phyloP scores from a whole-genome alignment of 2,329 filamentous ascomycete genomes.

The Colletotrichum coccodes region DNA sequence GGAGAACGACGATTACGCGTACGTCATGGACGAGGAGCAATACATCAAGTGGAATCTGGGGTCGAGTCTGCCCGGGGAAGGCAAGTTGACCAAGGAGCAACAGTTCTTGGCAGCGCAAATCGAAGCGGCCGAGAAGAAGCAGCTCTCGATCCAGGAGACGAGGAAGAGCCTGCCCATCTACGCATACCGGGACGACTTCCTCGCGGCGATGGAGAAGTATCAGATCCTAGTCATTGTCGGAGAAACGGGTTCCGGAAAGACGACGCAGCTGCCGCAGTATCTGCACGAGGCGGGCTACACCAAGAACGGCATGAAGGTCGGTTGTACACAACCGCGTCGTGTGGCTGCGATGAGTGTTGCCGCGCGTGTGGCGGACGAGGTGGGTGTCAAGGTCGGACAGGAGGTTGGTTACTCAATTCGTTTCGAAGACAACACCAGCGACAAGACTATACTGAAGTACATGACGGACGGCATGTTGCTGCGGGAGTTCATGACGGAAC shows the following conservation, averaged over 20 bases:
- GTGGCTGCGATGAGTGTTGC: slow-evolving; percentile 98
- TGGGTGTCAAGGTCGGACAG: slow-evolving; percentile 87
- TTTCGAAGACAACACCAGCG: slow-evolving; percentile 91
- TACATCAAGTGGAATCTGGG: slow-evolving; percentile 88
- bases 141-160: slow-evolving; percentile 89
- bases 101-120: slow-evolving; percentile 82
- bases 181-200: slow-evolving; percentile 83
- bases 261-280: slow-evolving; percentile 94
- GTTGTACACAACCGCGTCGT: slow-evolving; percentile 92
- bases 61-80: slow-evolving; percentile 76
- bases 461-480: slow-evolving; percentile 98
- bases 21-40: slow-evolving; percentile 90
- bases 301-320: slow-evolving; percentile 84
- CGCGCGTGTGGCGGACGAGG: slow-evolving; percentile 94
- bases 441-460: slow-evolving; percentile 93
- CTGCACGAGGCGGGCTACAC: slow-evolving; percentile 92
- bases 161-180: slow-evolving; percentile 92
- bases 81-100: slow-evolving; percentile 82
- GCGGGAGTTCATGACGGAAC: slow-evolving; percentile 89
- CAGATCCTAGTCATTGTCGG: slow-evolving; percentile 93
- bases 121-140: slow-evolving; percentile 88
- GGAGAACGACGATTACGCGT: slow-evolving; percentile 88
- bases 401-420: slow-evolving; percentile 96
- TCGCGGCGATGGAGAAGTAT: slow-evolving; percentile 85
- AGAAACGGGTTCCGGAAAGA: slow-evolving; percentile 95